Conservation (phyloP, 441 rosid genomes). For the Eruca vesicaria region DNA sequence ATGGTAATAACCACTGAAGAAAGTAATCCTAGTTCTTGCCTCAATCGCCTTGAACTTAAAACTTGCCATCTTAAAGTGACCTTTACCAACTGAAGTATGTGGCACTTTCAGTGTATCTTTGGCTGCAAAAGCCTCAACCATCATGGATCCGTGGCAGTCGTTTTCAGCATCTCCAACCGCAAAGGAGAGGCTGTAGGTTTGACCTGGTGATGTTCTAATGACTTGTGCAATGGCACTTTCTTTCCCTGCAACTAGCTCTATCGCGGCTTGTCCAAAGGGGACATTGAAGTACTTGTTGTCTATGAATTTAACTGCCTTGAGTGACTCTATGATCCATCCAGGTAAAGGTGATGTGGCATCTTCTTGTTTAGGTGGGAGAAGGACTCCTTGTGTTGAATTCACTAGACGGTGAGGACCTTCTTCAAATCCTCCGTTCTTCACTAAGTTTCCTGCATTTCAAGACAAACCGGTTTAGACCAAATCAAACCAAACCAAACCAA, state of each 20-base stretch:
- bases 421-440: slow-evolving; percentile 78
- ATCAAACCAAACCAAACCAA: neutral
- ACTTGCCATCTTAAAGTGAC: slow-evolving; percentile 51
- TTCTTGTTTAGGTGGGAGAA: slow-evolving; percentile 83
- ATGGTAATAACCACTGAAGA: slow-evolving; percentile 83
- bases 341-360: slow-evolving; percentile 88
- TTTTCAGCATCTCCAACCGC: slow-evolving; percentile 79
- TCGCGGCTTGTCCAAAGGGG: slow-evolving; percentile 70
- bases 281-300: slow-evolving; percentile 77
- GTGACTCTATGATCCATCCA: slow-evolving; percentile 93
- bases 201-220: slow-evolving; percentile 64
- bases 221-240: slow-evolving; percentile 93
- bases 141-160: slow-evolving; percentile 90
- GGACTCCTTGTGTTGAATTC: slow-evolving; percentile 77
- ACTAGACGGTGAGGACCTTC: slow-evolving; percentile 84
- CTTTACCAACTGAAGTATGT: slow-evolving; percentile 65
- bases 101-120: slow-evolving; percentile 68
- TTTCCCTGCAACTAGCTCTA: slow-evolving; percentile 87
- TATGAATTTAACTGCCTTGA: slow-evolving; percentile 88
- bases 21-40: slow-evolving; percentile 75
- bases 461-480: neutral
- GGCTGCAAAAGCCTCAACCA: slow-evolving; percentile 90
- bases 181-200: slow-evolving; percentile 57
- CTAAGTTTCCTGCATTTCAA: slow-evolving; percentile 57
- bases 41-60: slow-evolving; percentile 69